phyloP scores from a whole-genome alignment of 2,329 filamentous ascomycete species.

The Pyrenophora teres region DNA sequence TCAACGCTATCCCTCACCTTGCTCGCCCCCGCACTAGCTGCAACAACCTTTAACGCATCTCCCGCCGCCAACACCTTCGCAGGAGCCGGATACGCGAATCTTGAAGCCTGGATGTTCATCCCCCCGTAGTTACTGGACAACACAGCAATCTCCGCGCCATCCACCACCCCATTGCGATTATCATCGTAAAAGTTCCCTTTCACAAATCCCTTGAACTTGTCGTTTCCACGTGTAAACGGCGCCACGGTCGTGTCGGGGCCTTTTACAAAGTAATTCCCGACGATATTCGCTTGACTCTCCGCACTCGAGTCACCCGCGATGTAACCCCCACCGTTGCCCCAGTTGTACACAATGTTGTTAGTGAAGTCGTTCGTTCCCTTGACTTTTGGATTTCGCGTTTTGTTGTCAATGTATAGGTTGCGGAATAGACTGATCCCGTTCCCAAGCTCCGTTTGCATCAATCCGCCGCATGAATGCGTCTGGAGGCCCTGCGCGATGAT shows the following conservation, averaged over 20 bases:
- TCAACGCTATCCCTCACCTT: constrained; percentile 54
- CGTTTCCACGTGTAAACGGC: constrained; percentile 61
- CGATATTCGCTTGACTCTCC: constrained; percentile 57
- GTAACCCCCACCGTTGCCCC: constrained; percentile 60
- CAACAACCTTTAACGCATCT: constrained; percentile 51
- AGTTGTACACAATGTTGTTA: constrained; percentile 61
- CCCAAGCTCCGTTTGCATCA: constrained; percentile 56
- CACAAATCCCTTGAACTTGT: constrained; percentile 59
- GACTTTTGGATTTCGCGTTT: constrained; percentile 62
- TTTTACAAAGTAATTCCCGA: constrained; percentile 63
- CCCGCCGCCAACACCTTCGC: constrained; percentile 47
- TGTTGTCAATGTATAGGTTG: constrained; percentile 63
- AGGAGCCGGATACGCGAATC: constrained; percentile 54
- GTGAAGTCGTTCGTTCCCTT: constrained; percentile 62
- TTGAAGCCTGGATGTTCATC: constrained; percentile 50
- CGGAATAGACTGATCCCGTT: constrained; percentile 57
- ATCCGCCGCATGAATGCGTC: constrained; percentile 58
- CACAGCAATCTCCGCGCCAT: constrained; percentile 54
- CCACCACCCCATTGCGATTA: constrained; percentile 55
- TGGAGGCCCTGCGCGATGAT: constrained; percentile 61
- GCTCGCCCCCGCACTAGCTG: constrained; percentile 51
- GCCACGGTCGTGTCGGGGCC: constrained; percentile 57
- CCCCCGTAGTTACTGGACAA: constrained; percentile 54
- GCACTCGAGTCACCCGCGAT: constrained; percentile 59
- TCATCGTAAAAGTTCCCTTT: constrained; percentile 59